A percentile compares a stretch with the other conserved stretches of the same genome.
phyloP scores from a whole-genome alignment of 441 rosid genomes.

The Erodium trifolium region DNA sequence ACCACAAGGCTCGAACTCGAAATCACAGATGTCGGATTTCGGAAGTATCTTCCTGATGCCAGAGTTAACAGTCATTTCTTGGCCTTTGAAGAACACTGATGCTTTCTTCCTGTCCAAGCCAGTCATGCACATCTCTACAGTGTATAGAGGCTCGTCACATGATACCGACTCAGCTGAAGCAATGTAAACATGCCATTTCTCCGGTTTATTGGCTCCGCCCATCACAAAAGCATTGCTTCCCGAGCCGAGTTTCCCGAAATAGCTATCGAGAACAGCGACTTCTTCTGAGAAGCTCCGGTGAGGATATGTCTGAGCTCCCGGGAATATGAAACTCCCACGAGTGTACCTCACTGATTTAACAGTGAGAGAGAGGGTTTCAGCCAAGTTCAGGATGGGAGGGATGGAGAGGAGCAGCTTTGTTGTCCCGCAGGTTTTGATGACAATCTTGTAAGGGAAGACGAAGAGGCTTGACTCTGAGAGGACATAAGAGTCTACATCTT shows the following conservation, averaged over 20 bases:
- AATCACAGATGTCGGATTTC: conserved; percentile 47
- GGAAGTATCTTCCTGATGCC: conserved; percentile 59
- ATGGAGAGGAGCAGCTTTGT: conserved; percentile 59
- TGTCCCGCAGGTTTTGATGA: conserved; percentile 76
- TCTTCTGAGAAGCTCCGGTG: conserved; percentile 60
- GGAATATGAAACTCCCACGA: conserved; percentile 62
- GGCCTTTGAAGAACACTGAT: conserved; percentile 43
- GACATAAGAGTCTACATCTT: conserved; percentile 53
- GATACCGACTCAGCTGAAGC: conserved; percentile 28
- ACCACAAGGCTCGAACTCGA: conserved; percentile 64
- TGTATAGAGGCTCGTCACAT: conserved; percentile 24
- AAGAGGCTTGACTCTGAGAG: conserved; percentile 79
- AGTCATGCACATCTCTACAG: conserved; percentile 69
- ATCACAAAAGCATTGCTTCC: conserved; percentile 40
- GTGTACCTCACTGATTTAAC: conserved; percentile 47
- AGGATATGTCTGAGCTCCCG: conserved; percentile 51
- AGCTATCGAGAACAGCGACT: conserved; percentile 45
- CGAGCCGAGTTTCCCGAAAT: conserved; percentile 36
- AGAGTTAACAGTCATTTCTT: conserved; percentile 42
- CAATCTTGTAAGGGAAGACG: conserved; percentile 57
- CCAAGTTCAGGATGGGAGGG: conserved; percentile 53
- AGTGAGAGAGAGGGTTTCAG: conserved; percentile 34
- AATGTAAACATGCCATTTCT: conserved; percentile 60
- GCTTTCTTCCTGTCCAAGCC: conserved; percentile 49
- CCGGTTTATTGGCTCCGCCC: conserved; percentile 38